Evolutionary conservation across 768 basidiomycete species (phyloP), one percentile per base, ranked within the genome.

Genomic region (Termitomyces sp.): DNA sequence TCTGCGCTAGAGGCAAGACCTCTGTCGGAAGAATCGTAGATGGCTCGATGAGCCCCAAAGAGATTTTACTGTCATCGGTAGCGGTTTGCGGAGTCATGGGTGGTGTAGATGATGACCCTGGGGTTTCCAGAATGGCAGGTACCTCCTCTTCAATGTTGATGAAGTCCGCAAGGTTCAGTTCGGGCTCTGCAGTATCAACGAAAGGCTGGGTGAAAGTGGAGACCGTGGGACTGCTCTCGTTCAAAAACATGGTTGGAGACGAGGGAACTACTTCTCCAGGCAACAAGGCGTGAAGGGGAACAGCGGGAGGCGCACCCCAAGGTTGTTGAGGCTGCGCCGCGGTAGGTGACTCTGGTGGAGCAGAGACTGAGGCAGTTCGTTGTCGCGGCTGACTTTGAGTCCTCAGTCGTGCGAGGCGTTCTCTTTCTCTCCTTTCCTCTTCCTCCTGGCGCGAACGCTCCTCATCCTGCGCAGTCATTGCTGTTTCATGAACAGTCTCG

Each of bases 121-220:
- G 50, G 52, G 67, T 58, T 7, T 58, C 58, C 44, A 79, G 76
- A 47, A 76, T 72, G 50, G 68, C 64, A 43, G 67, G 55, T 19
- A 73, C 68, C 54, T 86, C 85, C 48, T 88, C 88, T 59, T 90
- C 88, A 59, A 90, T 80, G 67, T 89, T 88, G 58, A 90, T 89
- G 61, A 90, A 73, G 67, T 90, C 88, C 39, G 82, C 81, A 19
- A 90, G 79, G 63, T 89, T 85, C 50, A 89, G 66, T 70, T 89
- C 88, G 32, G 80, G 81, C 67, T 87, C 88, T 19, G 66, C 59
- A 43, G 63, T 51, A 32, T 83, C 82, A 32, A 79, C 70, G 17
- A 71, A 58, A 1, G 78, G 39, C 7, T 57, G 59, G 19, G 49
- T 35, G 28, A 57, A 59, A 21, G 55, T 35, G 5, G 55, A 37